These are phyloP conservation scores for Cercospora sp. DNA, from an alignment of 2,329 filamentous ascomycete species.

Conservation along the genomic window DNA sequence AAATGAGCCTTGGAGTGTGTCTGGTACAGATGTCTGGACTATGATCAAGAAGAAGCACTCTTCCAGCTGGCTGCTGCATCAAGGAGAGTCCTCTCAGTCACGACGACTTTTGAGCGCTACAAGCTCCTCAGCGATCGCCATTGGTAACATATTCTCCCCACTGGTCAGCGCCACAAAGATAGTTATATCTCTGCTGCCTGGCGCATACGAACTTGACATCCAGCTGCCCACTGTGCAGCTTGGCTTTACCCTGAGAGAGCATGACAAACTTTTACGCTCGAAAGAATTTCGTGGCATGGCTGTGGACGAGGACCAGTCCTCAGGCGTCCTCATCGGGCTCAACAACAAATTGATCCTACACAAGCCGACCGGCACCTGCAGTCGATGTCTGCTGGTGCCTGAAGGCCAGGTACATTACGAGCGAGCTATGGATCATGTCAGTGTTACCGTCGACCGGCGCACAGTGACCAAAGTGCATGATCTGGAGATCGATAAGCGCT, in stretches of 20 bases:
- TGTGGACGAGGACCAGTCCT: constrained; percentile 57
- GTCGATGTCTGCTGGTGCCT: constrained; percentile 55
- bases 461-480: constrained; percentile 56
- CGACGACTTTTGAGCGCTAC: constrained; percentile 16
- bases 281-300: constrained; percentile 15
- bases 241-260: constrained; percentile 22
- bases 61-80: constrained; percentile 48
- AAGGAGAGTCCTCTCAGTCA: no score
- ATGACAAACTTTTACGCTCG: background rate
- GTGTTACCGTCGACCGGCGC: constrained; percentile 38
- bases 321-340: constrained; percentile 62
- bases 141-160: constrained; percentile 50
- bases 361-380: constrained; percentile 19
- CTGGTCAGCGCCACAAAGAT: constrained; percentile 21
- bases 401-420: constrained; percentile 34
- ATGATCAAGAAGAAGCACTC: constrained; percentile 39
- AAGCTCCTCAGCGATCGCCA: constrained; percentile 46
- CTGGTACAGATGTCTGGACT: constrained; percentile 17
- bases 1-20: constrained; percentile 26
- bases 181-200: constrained; percentile 22
- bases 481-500: constrained; percentile 55
- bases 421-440: constrained; percentile 49
- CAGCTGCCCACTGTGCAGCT: constrained; percentile 31
- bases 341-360: constrained; percentile 58
- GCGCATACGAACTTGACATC: constrained; percentile 16